Evolutionary conservation across 371 early-diverging fungal genomes (phyloP).

Genomic region (Nematocida sp.): DNA sequence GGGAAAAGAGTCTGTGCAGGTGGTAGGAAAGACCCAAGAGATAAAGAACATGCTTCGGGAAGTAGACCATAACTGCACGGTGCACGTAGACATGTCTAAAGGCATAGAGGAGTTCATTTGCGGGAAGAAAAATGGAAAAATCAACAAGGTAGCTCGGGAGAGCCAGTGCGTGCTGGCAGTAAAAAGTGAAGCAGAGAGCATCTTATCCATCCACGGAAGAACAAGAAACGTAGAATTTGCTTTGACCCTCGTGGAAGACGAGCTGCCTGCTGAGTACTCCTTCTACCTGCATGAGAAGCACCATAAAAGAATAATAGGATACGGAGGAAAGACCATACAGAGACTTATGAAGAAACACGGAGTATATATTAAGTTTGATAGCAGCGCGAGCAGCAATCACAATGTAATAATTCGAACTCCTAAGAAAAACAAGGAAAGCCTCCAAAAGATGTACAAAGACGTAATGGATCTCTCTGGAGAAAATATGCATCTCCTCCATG

Average conservation of each 20-base stretch:
- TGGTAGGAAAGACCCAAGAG: slow-evolving; percentile 23
- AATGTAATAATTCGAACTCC: slow-evolving; percentile 66
- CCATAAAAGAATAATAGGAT: slow-evolving; percentile 86
- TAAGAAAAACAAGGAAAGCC: slow-evolving; percentile 56
- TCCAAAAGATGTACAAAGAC: slow-evolving; percentile 60
- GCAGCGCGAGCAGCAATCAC: slow-evolving; percentile 16
- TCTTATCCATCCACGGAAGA: slow-evolving; percentile 42
- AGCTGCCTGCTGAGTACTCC: slow-evolving; percentile 54
- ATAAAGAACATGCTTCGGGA: slow-evolving; percentile 46
- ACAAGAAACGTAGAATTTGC: slow-evolving; percentile 36
- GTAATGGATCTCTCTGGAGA: slow-evolving; percentile 57
- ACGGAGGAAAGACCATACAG: slow-evolving; percentile 84
- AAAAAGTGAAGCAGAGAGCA: slow-evolving; percentile 4
- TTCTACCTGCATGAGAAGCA: slow-evolving; percentile 78
- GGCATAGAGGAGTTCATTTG: slow-evolving; percentile 80
- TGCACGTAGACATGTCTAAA: slow-evolving; percentile 69
- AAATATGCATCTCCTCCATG: not conserved
- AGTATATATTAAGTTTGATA: slow-evolving; percentile 79
- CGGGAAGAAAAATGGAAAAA: slow-evolving; percentile 86
- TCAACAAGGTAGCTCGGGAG: slow-evolving; percentile 78
- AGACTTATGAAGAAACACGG: slow-evolving; percentile 85
- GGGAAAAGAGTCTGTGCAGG: not conserved
- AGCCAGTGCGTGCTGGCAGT: slow-evolving; percentile 69
- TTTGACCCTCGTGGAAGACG: slow-evolving; percentile 55
- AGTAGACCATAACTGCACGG: slow-evolving; percentile 12